Evolutionary conservation across 139 green algal genomes (phyloP).

Genomic region (Chlorella sorokiniana): DNA sequence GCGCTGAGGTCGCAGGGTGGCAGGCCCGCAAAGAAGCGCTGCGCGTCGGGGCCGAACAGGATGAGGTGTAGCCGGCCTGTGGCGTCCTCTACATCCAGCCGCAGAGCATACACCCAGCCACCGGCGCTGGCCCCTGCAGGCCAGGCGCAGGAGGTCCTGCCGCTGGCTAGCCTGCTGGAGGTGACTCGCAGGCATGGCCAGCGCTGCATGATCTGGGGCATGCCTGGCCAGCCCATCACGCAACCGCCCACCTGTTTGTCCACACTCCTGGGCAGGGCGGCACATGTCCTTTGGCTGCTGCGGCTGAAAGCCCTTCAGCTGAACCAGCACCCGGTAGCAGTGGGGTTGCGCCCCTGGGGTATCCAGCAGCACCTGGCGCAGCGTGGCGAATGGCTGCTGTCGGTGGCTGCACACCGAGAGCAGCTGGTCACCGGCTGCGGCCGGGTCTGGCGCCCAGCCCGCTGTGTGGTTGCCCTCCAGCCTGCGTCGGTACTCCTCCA

Average conservation of each 20-base stretch:
- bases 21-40: slow-evolving; percentile 38
- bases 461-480: slow-evolving; percentile 30
- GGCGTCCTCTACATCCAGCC: slow-evolving; percentile 44
- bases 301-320: slow-evolving; percentile 31
- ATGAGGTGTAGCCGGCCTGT: slow-evolving; percentile 44
- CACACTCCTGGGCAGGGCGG: slow-evolving; percentile 8
- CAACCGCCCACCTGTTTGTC: not conserved
- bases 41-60: slow-evolving; percentile 43
- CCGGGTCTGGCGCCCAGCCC: slow-evolving; percentile 19
- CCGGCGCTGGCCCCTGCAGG: not conserved
- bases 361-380: slow-evolving; percentile 36
- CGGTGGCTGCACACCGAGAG: slow-evolving; percentile 23
- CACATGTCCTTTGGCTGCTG: slow-evolving; percentile 19
- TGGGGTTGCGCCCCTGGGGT: not conserved
- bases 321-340: slow-evolving; percentile 39
- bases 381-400: slow-evolving; percentile 18
- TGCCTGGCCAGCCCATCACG: not conserved
- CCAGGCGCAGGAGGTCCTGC: not conserved
- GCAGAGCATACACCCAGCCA: slow-evolving; percentile 32
- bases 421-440: not conserved
- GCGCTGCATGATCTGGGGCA: not conserved
- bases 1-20: slow-evolving; percentile 1
- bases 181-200: not conserved
- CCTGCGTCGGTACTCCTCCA: slow-evolving; percentile 7
- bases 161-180: not conserved